phyloP scores from a whole-genome alignment of 2,329 filamentous ascomycete species.

The Fusarium odoratissimum region DNA sequence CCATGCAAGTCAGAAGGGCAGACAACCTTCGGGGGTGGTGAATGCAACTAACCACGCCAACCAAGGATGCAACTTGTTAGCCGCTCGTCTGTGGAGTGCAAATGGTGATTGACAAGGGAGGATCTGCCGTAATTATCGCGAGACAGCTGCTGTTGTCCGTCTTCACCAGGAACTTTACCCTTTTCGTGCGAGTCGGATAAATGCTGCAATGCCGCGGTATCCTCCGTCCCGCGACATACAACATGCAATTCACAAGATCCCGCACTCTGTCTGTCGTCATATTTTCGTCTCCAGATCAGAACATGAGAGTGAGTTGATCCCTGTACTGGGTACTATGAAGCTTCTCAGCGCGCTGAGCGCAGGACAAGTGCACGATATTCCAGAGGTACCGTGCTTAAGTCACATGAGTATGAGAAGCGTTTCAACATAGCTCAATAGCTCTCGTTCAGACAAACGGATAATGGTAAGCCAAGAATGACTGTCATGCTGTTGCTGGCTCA shows the following conservation, averaged over 20 bases:
- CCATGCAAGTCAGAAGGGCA: slow-evolving; percentile 46
- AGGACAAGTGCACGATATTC: not conserved
- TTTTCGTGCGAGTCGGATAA: slow-evolving; percentile 18
- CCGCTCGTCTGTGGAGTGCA: slow-evolving; percentile 22
- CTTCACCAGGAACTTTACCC: slow-evolving; percentile 26
- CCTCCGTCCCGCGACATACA: slow-evolving; percentile 14
- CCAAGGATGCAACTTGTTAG: slow-evolving; percentile 1
- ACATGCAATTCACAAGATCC: slow-evolving; percentile 17
- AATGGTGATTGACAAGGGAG: slow-evolving; percentile 36
- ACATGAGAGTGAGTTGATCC: slow-evolving; percentile 5
- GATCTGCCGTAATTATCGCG: slow-evolving; percentile 38
- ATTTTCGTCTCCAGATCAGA: slow-evolving; percentile 16
- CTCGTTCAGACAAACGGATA: not conserved
- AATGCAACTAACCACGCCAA: slow-evolving; percentile 7
- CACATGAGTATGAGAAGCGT: not conserved
- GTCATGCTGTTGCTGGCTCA: not conserved
- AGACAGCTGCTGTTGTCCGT: slow-evolving; percentile 37
- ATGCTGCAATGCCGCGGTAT: slow-evolving; percentile 33
- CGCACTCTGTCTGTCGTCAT: slow-evolving; percentile 20
- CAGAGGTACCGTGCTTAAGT: slow-evolving; percentile 1
- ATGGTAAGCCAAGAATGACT: not conserved
- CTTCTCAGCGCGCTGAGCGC: not conserved
- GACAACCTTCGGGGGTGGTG: slow-evolving; percentile 37
- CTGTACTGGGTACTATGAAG: slow-evolving; percentile 8
- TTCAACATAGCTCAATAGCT: not conserved